Evolutionary conservation across 352 stramenopile species (phyloP).

Genomic region (Albugo candida): DNA sequence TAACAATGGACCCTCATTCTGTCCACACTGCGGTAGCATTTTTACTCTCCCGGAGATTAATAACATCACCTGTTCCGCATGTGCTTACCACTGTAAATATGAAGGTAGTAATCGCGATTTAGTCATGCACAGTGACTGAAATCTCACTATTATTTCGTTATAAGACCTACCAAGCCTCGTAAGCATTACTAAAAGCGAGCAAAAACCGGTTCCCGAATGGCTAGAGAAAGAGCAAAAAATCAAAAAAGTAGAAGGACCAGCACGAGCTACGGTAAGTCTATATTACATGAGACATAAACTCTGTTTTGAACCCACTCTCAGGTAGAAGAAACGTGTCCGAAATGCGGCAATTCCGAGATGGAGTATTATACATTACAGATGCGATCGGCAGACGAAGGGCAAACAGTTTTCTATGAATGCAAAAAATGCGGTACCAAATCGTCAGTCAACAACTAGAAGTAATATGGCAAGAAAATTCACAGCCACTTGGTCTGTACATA

Average conservation of each 20-base stretch:
- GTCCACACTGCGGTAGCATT: slow-evolving; percentile 74
- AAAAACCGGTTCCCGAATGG: slow-evolving; percentile 67
- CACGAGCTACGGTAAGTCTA: slow-evolving; percentile 58
- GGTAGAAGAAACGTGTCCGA: slow-evolving; percentile 95
- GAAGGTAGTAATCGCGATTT: slow-evolving; percentile 22
- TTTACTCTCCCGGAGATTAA: slow-evolving; percentile 74
- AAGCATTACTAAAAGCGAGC: slow-evolving; percentile 51
- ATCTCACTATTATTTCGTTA: background rate
- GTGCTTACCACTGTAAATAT: slow-evolving; percentile 70
- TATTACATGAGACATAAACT: background rate
- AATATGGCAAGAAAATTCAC: background rate
- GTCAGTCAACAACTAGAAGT: slow-evolving; percentile 71
- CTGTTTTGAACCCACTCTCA: background rate
- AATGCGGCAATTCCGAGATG: slow-evolving; percentile 92
- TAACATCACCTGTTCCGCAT: slow-evolving; percentile 73
- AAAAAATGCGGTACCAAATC: slow-evolving; percentile 88
- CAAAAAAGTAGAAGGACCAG: slow-evolving; percentile 69
- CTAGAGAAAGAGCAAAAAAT: slow-evolving; percentile 45
- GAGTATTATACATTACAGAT: slow-evolving; percentile 99
- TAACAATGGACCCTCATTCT: slow-evolving; percentile 49
- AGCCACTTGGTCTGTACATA: no score
- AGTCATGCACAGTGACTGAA: background rate
- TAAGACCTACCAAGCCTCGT: slow-evolving; percentile 61
- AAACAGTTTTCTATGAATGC: slow-evolving; percentile 99
- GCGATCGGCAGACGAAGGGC: slow-evolving; percentile 95